Base-by-base conservation (phyloP, 2,329 filamentous ascomycete species). In the Calonectria ilicicola region DNA sequence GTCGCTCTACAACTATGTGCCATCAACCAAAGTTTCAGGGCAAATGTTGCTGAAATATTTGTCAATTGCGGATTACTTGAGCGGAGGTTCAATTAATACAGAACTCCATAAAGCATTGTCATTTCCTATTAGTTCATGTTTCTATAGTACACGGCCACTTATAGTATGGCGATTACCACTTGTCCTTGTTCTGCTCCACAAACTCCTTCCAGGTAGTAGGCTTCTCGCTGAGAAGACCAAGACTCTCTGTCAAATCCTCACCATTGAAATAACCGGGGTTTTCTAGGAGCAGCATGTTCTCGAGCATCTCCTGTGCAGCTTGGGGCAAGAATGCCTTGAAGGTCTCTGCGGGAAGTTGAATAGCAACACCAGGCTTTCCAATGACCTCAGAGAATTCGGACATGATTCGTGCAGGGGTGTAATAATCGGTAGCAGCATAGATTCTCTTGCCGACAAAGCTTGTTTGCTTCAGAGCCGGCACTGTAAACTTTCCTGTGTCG, bases 191-290 rank as follows among this genome's bases (percentile, higher is more conserved):
- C 71, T 77, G 67, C 63, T 79, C 77, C 7, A 84, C 77, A 76
- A 82, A 84, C 3, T 83, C 81, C 77, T 81, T 83, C 84, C 84
- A 86, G 3, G 79, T 81, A 0, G 80, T 83, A 1, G 84, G 80
- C 80, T 81, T 80, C 38, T 85, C 82, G 4, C 82, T 81, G 4
- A 86, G 63, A 32, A 85, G 72, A 1, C 69, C 75, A 67, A 81
- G 58, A 44, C 82, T 84, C 70, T 81, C 80, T 3, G 76, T 74
- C 12, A 86, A 69, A 47, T 79, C 77, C 35, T 79, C 83, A 1
- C 82, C 83, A 7, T 70, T 81, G 40, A 84, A 87, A 73, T 87
- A 87, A 1, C 85, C 85, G 7, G 83, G 84, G 21, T 83, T 81
- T 44, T 83, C 80, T 17, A 87, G 70, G 9, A 87, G 77, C n/a